A percentile compares a stretch with the other conserved stretches of the same genome.
phyloP scores from a whole-genome alignment of 768 basidiomycete genomes.

The Tylopilus sp. region DNA sequence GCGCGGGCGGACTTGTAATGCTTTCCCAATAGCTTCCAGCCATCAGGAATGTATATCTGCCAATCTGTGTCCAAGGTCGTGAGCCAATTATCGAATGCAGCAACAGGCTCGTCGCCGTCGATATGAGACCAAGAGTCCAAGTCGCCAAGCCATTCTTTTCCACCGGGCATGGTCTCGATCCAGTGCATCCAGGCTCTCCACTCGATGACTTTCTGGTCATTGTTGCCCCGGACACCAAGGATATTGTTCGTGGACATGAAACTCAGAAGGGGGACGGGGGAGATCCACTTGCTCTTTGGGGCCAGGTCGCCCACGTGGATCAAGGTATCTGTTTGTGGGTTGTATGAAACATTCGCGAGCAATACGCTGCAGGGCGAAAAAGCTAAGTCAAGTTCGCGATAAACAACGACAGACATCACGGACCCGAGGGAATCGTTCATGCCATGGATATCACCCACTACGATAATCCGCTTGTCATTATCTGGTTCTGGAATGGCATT shows the following conservation, averaged over 20 bases:
- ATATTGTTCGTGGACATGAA: constrained; percentile 64
- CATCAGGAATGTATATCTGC: constrained; percentile 54
- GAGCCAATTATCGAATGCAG: constrained; percentile 38
- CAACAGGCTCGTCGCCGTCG: constrained; percentile 24
- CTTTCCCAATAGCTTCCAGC: constrained; percentile 71
- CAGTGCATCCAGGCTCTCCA: constrained; percentile 88
- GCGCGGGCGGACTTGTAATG: constrained; percentile 74
- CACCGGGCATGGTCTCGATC: constrained; percentile 48
- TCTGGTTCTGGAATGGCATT: constrained; percentile 42
- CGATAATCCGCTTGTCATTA: constrained; percentile 53
- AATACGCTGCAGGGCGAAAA: constrained; percentile 45
- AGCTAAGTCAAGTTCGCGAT: not conserved
- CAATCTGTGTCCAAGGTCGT: constrained; percentile 37
- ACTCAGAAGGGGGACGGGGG: constrained; percentile 59
- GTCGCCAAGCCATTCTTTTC: constrained; percentile 51
- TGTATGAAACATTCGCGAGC: constrained; percentile 57
- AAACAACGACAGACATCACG: constrained; percentile 21
- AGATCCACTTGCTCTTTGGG: constrained; percentile 51
- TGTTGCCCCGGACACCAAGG: constrained; percentile 87
- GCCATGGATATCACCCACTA: constrained; percentile 90
- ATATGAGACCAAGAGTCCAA: constrained; percentile 44
- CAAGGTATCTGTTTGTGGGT: constrained; percentile 59
- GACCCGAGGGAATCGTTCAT: constrained; percentile 68
- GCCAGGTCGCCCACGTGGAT: constrained; percentile 84
- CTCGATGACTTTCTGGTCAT: constrained; percentile 88